A percentile compares a stretch with the other conserved stretches of the same genome.
Conservation (phyloP, 306 rosid genomes). For the Vigna nakashimae region DNA sequence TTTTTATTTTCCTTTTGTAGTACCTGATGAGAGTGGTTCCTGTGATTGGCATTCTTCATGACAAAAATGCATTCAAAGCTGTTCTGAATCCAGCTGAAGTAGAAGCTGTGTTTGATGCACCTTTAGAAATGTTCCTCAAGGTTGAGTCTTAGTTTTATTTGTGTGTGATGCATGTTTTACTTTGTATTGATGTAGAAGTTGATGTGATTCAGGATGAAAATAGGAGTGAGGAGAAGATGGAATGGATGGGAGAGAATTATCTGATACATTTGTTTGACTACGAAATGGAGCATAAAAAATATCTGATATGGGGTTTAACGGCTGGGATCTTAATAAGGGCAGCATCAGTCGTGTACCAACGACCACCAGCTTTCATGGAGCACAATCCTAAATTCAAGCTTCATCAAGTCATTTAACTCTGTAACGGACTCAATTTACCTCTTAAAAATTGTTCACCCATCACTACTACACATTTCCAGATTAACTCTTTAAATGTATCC, state of each 20-base stretch:
- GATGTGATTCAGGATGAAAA: slow-evolving; percentile 77
- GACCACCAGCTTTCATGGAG: slow-evolving; percentile 81
- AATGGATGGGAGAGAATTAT: slow-evolving; percentile 90
- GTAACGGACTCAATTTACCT: slow-evolving; percentile 42
- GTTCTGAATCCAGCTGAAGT: slow-evolving; percentile 83
- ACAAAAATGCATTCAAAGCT: slow-evolving; percentile 77
- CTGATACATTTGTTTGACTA: slow-evolving; percentile 85
- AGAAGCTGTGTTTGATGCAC: slow-evolving; percentile 88
- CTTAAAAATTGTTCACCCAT: slow-evolving; percentile 29
- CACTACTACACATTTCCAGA: slow-evolving; percentile 17
- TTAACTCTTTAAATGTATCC: slow-evolving; percentile 14
- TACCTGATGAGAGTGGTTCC: slow-evolving; percentile 92
- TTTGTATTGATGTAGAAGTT: neutral
- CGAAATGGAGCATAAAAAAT: slow-evolving; percentile 61
- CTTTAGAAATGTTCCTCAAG: slow-evolving; percentile 96
- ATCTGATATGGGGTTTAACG: slow-evolving; percentile 89
- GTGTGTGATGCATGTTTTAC: neutral
- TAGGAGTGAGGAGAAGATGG: slow-evolving; percentile 73
- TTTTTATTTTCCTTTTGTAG: slow-evolving; percentile 67
- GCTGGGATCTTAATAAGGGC: slow-evolving; percentile 94
- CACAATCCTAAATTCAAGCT: slow-evolving; percentile 83
- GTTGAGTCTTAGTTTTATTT: slow-evolving; percentile 44
- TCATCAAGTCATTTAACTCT: slow-evolving; percentile 46
- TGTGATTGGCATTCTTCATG: slow-evolving; percentile 75
- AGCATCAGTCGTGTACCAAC: slow-evolving; percentile 80